Evolutionary conservation across 768 basidiomycete species (phyloP).

Genomic region (Russula griseocarnosa): DNA sequence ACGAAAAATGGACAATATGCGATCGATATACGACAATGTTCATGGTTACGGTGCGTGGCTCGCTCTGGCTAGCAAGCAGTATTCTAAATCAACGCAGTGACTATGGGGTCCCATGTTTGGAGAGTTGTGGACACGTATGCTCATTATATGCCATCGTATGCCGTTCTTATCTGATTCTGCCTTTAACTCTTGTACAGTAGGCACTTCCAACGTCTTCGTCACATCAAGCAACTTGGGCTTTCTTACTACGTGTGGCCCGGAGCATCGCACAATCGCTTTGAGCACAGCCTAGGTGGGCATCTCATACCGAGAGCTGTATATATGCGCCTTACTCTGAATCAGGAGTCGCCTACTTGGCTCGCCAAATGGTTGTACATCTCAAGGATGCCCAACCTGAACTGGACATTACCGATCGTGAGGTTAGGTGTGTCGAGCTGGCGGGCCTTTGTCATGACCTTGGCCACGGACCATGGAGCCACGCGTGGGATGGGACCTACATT

Average conservation of each 20-base stretch:
- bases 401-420: slow-evolving; percentile 63
- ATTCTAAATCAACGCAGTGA: slow-evolving; percentile 12
- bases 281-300: slow-evolving; percentile 68
- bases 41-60: slow-evolving; percentile 17
- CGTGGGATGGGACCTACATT: slow-evolving; percentile 75
- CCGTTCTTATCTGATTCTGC: not conserved
- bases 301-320: not conserved
- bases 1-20: slow-evolving; percentile 9
- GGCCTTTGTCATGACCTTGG: slow-evolving; percentile 84
- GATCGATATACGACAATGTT: slow-evolving; percentile 19
- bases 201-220: slow-evolving; percentile 73
- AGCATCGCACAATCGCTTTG: slow-evolving; percentile 78
- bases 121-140: slow-evolving; percentile 67
- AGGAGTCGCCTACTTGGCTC: slow-evolving; percentile 76
- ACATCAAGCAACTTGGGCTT: slow-evolving; percentile 77
- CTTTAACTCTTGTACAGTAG: slow-evolving; percentile 38
- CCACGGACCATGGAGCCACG: slow-evolving; percentile 83
- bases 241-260: slow-evolving; percentile 73
- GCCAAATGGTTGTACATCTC: slow-evolving; percentile 57
- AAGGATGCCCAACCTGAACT: slow-evolving; percentile 56
- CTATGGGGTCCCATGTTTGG: slow-evolving; percentile 37
- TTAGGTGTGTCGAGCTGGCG: slow-evolving; percentile 73
- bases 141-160: not conserved
- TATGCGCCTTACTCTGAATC: slow-evolving; percentile 3
- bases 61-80: not conserved